Conservation (phyloP, 116 monocot genomes). For the Dioscorea cayenensis region DNA sequence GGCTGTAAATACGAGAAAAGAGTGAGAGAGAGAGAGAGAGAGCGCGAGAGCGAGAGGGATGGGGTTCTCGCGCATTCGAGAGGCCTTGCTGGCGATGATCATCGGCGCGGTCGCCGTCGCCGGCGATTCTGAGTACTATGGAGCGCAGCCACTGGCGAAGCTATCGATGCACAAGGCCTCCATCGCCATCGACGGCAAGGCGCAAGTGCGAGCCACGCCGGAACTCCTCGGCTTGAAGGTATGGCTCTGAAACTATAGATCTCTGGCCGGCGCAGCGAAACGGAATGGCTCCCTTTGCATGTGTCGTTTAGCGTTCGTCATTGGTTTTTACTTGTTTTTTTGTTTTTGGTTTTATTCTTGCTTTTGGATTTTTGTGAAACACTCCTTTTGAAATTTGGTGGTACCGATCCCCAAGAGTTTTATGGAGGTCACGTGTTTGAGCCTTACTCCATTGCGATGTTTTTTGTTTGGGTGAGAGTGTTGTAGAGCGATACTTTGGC, state of each 20-base stretch:
- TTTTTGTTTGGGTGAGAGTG: no score
- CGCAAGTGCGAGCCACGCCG: conserved; percentile 54
- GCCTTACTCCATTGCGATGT: no score
- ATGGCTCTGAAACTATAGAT: neutral
- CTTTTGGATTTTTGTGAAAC: neutral
- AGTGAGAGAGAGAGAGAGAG: no score
- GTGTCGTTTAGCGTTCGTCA: no score
- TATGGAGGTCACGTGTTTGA: no score
- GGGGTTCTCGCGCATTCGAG: neutral
- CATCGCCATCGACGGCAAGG: conserved; percentile 40
- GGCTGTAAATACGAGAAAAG: no score
- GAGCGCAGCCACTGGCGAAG: conserved; percentile 66
- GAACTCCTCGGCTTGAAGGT: conserved; percentile 53
- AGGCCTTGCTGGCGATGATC: neutral
- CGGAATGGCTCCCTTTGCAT: neutral
- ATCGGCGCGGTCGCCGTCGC: neutral
- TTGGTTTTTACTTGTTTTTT: no score
- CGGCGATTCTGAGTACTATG: conserved; percentile 11
- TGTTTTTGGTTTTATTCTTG: neutral
- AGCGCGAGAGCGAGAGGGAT: no score
- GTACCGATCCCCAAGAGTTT: no score
- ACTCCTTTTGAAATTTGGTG: no score
- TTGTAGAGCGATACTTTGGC: no score
- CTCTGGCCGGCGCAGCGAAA: neutral
- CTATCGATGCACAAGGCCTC: conserved; percentile 45